Evolutionary conservation across 2,329 filamentous ascomycete genomes (phyloP).

Genomic region (Calonectria hawksworthii): DNA sequence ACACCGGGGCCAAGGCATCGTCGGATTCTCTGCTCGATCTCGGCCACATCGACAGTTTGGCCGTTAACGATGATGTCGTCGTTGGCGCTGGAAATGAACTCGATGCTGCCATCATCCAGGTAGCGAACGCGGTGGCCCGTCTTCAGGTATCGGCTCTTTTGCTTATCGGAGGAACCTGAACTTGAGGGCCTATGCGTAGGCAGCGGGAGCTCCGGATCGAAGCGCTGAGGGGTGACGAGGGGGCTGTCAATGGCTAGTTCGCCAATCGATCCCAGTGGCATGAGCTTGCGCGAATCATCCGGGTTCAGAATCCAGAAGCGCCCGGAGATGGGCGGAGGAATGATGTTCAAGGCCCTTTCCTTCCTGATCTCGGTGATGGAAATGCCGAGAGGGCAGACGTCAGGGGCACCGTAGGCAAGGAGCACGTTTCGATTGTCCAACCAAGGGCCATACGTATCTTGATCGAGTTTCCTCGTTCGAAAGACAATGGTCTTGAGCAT

Average conservation of each 20-base stretch:
- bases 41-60: slow-evolving; percentile 56
- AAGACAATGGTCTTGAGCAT: slow-evolving; percentile 60
- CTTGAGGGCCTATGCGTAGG: slow-evolving; percentile 41
- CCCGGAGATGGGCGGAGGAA: slow-evolving; percentile 63
- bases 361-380: slow-evolving; percentile 60
- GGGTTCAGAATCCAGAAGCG: slow-evolving; percentile 68
- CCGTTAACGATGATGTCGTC: slow-evolving; percentile 59
- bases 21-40: slow-evolving; percentile 63
- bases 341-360: slow-evolving; percentile 55
- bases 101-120: slow-evolving; percentile 62
- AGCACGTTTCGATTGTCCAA: slow-evolving; percentile 60
- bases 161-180: slow-evolving; percentile 34
- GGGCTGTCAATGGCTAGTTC: slow-evolving; percentile 72
- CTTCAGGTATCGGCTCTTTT: slow-evolving; percentile 58
- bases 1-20: slow-evolving; percentile 60
- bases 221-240: slow-evolving; percentile 52
- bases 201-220: slow-evolving; percentile 48
- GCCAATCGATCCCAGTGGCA: slow-evolving; percentile 68
- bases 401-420: slow-evolving; percentile 65
- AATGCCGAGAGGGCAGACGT: slow-evolving; percentile 66
- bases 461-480: slow-evolving; percentile 64
- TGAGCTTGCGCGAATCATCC: slow-evolving; percentile 63
- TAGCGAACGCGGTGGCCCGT: slow-evolving; percentile 66
- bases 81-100: slow-evolving; percentile 60
- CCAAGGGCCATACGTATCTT: slow-evolving; percentile 64